Percentiles rank a stretch among this genome's conserved stretches.
phyloP scores from a whole-genome alignment of 768 basidiomycete genomes.

The Leccinum aurantiacum region DNA sequence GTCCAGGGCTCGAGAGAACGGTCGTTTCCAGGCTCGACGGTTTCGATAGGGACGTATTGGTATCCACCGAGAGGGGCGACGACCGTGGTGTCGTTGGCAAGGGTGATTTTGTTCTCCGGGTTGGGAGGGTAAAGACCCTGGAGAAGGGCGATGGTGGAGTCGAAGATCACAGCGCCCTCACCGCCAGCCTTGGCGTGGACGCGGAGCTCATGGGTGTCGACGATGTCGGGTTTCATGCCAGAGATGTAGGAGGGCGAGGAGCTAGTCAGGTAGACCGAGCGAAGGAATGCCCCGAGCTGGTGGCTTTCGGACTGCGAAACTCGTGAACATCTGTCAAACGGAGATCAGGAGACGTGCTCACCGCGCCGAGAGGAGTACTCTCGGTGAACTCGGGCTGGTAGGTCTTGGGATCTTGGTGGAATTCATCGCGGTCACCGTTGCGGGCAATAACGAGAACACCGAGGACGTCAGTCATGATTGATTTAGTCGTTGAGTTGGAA shows the following conservation, averaged over 20 bases:
- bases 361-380: conserved; percentile 77
- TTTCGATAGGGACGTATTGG: conserved; percentile 86
- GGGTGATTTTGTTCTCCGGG: conserved; percentile 63
- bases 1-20: conserved; percentile 84
- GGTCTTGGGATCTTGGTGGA: conserved; percentile 68
- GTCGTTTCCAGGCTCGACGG: conserved; percentile 82
- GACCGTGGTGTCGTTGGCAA: conserved; percentile 76
- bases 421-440: conserved; percentile 72
- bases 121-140: conserved; percentile 89
- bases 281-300: conserved; percentile 60
- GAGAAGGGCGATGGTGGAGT: conserved; percentile 79
- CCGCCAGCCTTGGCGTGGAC: conserved; percentile 81
- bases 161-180: conserved; percentile 84
- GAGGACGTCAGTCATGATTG: conserved; percentile 51
- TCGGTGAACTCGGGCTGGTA: conserved; percentile 63
- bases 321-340: background rate
- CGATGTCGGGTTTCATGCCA: conserved; percentile 64
- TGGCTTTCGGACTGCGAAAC: conserved; percentile 59
- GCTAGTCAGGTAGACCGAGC: conserved; percentile 63
- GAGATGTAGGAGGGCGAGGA: conserved; percentile 69
- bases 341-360: conserved; percentile 30
- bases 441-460: conserved; percentile 78
- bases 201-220: conserved; percentile 71
- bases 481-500: conserved; percentile 13
- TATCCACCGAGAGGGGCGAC: conserved; percentile 77